phyloP scores from a whole-genome alignment of 1,284 basidiomycete species.

The Lignosus rhinocerotis region DNA sequence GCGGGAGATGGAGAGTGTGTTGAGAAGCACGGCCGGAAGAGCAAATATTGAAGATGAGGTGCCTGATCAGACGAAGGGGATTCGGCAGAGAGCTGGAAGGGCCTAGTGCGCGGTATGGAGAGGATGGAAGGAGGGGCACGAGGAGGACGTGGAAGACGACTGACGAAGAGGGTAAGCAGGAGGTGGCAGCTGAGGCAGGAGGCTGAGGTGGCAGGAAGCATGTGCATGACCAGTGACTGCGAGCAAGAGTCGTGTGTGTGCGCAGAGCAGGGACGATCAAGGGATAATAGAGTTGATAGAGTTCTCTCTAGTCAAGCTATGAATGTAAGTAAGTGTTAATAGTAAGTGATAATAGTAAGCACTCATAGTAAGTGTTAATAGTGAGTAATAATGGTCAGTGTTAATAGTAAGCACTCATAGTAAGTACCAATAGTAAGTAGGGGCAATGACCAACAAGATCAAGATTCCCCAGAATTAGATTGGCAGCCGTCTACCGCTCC shows the following conservation, averaged over 20 bases:
- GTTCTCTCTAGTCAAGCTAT: background rate
- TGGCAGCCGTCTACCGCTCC: conserved; percentile 16
- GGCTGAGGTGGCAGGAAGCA: no score
- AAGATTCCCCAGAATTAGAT: conserved; percentile 21
- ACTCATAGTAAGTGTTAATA: no score
- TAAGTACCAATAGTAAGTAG: background rate
- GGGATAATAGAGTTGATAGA: conserved; percentile 21
- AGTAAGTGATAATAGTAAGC: no score
- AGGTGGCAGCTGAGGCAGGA: no score
- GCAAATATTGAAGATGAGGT: conserved; percentile 9
- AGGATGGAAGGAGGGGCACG: conserved; percentile 3
- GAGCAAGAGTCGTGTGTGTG: background rate
- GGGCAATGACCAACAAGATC: conserved; percentile 13
- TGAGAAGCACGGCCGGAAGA: conserved; percentile 7
- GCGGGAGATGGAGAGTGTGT: background rate
- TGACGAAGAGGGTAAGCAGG: conserved; percentile 8
- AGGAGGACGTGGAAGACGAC: conserved; percentile 2
- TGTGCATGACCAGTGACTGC: background rate
- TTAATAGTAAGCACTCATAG: no score
- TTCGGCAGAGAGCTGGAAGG: conserved; percentile 1
- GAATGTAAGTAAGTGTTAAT: no score
- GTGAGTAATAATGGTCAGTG: no score
- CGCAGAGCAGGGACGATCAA: conserved; percentile 21
- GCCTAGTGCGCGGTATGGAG: conserved; percentile 3
- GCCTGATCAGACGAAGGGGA: conserved; percentile 17